Conservation (phyloP, 129 eudicot genomes). For the Helianthus tuberosus region DNA sequence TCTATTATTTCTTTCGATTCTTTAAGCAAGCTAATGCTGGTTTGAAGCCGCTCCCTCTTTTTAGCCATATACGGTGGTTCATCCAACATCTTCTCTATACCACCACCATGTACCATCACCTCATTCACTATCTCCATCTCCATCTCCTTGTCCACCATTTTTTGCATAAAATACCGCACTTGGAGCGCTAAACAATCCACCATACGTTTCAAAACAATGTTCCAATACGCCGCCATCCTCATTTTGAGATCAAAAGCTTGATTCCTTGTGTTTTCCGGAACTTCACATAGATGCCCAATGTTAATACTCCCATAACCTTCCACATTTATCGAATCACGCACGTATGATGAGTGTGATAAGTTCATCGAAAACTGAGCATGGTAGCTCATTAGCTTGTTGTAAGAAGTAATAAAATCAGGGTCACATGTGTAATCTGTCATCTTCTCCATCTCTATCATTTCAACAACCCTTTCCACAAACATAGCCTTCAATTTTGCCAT, state of each 20-base stretch:
- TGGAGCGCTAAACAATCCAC: conserved; percentile 38
- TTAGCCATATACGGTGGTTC: conserved; percentile 24
- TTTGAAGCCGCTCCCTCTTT: conserved; percentile 29
- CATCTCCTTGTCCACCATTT: conserved; percentile 28
- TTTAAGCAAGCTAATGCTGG: conserved; percentile 27
- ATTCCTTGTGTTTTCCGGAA: conserved; percentile 7
- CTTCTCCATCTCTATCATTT: conserved; percentile 43
- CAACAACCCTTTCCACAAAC: conserved; percentile 25
- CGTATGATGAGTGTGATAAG: no score
- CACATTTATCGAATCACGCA: not conserved
- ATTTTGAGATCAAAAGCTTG: conserved; percentile 43
- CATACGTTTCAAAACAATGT: conserved; percentile 34
- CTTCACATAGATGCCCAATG: conserved; percentile 6
- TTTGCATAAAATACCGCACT: conserved; percentile 15
- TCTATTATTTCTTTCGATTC: conserved; percentile 34
- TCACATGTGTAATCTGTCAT: conserved; percentile 40
- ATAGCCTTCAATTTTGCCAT: conserved; percentile 11
- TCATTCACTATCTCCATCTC: conserved; percentile 26
- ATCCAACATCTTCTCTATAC: conserved; percentile 36
- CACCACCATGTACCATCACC: conserved; percentile 26
- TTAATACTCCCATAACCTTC: conserved; percentile 22
- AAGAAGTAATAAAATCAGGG: conserved; percentile 23
- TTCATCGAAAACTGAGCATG: not conserved
- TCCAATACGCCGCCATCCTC: conserved; percentile 42
- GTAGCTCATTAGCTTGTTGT: conserved; percentile 26